Evolutionary conservation across 495 filamentous ascomycete species (phyloP), one percentile per base, ranked within the genome.

Genomic region (Aspergillus leporis): DNA sequence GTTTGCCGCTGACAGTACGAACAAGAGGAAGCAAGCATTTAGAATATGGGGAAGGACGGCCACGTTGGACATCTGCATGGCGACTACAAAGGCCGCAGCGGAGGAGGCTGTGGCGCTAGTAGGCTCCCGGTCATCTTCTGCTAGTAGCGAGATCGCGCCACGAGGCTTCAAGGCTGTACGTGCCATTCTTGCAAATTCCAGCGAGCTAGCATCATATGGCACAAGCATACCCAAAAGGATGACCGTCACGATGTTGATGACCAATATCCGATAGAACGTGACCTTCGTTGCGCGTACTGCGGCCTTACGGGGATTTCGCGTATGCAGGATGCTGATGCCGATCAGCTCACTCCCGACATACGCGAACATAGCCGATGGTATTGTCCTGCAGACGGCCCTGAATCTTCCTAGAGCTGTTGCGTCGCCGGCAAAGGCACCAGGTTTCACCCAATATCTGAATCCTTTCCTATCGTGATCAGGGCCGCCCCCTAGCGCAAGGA

Each of bases 281-380:
- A 90, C 82, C 56, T 84, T 87, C 40, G 87, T 86, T 4, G 92
- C 90, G 56, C 81, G 79, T 41, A 90, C 89, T 36, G 93, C 87
- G 14, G 84, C 83, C 64, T 84, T 84, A 53, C 83, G 78, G 0
- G 92, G 88, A 69, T 91, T 89, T 12, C 79, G 79, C 22, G 87
- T 85, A 72, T 93, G 90, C 8, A 81, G 73, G 21, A 81, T 72
- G 4, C 74, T 75, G 50, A 87, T 78, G 52, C 85, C 91, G 53
- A 94, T 85, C 25, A 92, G 78, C 74, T 97, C 92, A 14, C 91
- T 93, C 38, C 90, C 90, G 38, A 92, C 77, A 62, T 90, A 93
- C 23, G 91, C 88, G 59, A 93, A 92, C 3, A 86, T 88, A 7
- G 90, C 89, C 53, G 85, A 87, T 53, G 91, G 85, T 52, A 92